Evolutionary conservation across 495 filamentous ascomycete species (phyloP), one percentile per base, ranked within the genome.

Genomic region (Rhizodiscina lignyota): DNA sequence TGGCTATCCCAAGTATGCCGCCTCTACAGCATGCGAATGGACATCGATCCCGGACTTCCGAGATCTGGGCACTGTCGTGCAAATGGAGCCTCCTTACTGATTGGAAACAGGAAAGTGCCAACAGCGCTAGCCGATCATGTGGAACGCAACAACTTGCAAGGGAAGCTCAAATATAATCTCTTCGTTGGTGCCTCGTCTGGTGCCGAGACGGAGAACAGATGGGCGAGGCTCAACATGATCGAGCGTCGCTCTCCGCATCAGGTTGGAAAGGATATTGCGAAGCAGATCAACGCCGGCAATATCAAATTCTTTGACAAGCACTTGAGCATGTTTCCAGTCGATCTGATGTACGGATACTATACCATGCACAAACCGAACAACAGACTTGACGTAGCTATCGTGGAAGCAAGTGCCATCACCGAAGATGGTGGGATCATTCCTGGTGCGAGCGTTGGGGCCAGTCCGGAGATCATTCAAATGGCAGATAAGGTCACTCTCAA

Each of bases 241-340:
- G 77, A 83, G 62, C 69, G 84, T 31, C 69, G 84, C 4, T 66
- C 67, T 42, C 84, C 84, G 30, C 84, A 93, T 56, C 84, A 93
- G 49, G 84, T 93, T 42, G 84, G 84, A 47, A 93, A 92, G 62
- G 68, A 79, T 38, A 93, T 93, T 39, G 67, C 83, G 32, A 87
- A 83, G 62, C 83, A 84, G 2, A 91, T 93, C 57, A 93, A 93
- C 51, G 72, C 73, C 42, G 84, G 83, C 10, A 69, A 75, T 36
- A 93, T 93, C 45, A 77, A 85, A 30, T 93, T 93, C 59, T 92
- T 92, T 40, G 84, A 93, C 51, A 82, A 92, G 59, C 84, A 93
- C 63, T 53, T 93, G 45, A 79, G 73, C 57, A 92, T 91, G 83
- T 93, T 93, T 55, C 84, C 84, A 18, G 71, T 77, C 29, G 84